Conservation (phyloP, 768 basidiomycete species). For the Lactifluus echinatus region DNA sequence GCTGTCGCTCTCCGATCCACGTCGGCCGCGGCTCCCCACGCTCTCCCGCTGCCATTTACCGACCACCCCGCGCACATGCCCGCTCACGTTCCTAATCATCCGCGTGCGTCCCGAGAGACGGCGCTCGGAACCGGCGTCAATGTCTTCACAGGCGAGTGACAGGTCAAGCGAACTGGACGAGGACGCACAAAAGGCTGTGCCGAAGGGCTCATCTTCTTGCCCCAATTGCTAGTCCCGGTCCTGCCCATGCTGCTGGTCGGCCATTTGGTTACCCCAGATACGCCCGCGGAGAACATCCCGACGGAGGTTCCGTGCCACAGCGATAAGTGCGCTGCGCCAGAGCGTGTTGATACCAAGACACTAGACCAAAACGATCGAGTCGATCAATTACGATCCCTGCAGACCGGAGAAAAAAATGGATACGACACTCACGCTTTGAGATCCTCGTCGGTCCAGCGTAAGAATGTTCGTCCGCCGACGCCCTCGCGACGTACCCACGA, state of each 20-base stretch:
- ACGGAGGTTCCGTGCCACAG: conserved; percentile 45
- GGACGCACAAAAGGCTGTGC: conserved; percentile 25
- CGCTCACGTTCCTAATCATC: not conserved
- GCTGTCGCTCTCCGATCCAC: conserved; percentile 8
- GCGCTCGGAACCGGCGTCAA: not conserved
- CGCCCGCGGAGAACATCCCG: conserved; percentile 49
- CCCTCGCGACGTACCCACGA: conserved; percentile 40
- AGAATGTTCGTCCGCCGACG: conserved; percentile 49
- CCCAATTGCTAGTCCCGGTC: not conserved
- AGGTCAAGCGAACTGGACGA: conserved; percentile 34
- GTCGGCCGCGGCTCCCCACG: not conserved
- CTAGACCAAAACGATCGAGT: conserved; percentile 14
- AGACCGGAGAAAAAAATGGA: not conserved
- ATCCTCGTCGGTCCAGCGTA: conserved; percentile 52
- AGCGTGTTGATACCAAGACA: conserved; percentile 44
- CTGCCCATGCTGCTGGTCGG: conserved; percentile 17
- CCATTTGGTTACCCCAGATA: conserved; percentile 37
- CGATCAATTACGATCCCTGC: not conserved
- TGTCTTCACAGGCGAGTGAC: not conserved
- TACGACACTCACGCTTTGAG: conserved; percentile 41
- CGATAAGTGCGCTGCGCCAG: conserved; percentile 46
- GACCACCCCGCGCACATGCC: conserved; percentile 19
- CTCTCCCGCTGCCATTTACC: conserved; percentile 19
- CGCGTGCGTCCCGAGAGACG: not conserved
- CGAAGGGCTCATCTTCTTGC: conserved; percentile 23